phyloP scores from a whole-genome alignment of 2,329 filamentous ascomycete genomes.

The Penicillium sp. region DNA sequence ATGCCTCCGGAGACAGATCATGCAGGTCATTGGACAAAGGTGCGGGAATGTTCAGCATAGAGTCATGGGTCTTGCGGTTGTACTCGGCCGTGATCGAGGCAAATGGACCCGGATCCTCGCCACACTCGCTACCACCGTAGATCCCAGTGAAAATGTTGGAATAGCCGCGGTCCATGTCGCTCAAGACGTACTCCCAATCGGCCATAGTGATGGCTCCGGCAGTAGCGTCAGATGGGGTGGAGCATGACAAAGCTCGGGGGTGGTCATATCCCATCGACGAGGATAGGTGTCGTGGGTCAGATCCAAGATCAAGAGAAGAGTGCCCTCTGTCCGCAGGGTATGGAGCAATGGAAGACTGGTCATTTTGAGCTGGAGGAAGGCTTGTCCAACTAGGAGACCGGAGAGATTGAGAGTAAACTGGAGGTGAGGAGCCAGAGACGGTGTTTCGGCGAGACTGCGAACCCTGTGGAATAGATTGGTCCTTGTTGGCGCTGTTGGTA shows the following conservation, averaged over 20 bases:
- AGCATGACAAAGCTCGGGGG: conserved; percentile 42
- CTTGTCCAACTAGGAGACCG: conserved; percentile 36
- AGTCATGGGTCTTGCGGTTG: conserved; percentile 28
- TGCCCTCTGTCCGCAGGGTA: conserved; percentile 18
- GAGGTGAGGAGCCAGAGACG: conserved; percentile 33
- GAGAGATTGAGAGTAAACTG: conserved; percentile 28
- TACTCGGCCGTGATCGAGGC: conserved; percentile 37
- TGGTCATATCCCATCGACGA: conserved; percentile 45
- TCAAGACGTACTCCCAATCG: conserved; percentile 82
- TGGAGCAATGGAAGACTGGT: conserved; percentile 19
- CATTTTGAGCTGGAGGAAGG: conserved; percentile 25
- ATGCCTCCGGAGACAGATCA: conserved; percentile 40
- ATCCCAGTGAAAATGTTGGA: conserved; percentile 70
- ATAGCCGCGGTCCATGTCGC: conserved; percentile 75
- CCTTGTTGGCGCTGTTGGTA: conserved; percentile 24
- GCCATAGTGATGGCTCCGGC: conserved; percentile 55
- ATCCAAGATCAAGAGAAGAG: conserved; percentile 23
- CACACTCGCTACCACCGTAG: conserved; percentile 47
- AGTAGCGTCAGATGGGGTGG: conserved; percentile 43
- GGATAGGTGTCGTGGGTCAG: conserved; percentile 49
- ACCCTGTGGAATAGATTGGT: conserved; percentile 24
- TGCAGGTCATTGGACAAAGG: conserved; percentile 31
- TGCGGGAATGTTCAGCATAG: conserved; percentile 18
- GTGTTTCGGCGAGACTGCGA: conserved; percentile 35
- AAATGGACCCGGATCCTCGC: conserved; percentile 38